Evolutionary conservation across 1,284 basidiomycete genomes (phyloP), one percentile per base, ranked within the genome.

Genomic region (Cutaneotrichosporon sp.): DNA sequence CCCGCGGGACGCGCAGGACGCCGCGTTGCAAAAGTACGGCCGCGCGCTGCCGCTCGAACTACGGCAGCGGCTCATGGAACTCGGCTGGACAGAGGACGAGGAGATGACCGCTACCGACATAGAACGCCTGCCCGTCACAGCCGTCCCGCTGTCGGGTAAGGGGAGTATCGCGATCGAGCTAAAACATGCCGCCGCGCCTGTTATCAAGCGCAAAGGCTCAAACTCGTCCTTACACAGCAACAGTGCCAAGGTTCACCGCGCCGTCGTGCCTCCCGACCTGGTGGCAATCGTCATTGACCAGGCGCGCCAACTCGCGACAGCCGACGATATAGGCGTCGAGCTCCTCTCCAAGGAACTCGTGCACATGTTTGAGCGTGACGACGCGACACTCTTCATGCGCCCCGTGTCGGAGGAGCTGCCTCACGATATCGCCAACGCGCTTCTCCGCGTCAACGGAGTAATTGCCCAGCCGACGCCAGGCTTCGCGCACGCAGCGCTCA

Each of bases 351-450:
- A 85, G 34, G 84, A 83, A 52, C 77, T 86, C 5, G 72, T 90
- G 22, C 69, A 88, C n/a, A 86, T 90, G 65, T 77, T 89, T 38
- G 89, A 91, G 85, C 84, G 89, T 30, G 89, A 90, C 70, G 90
- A 92, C 70, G 86, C 89, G 2, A 26, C 32, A 0, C 81, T 83
- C 21, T 80, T 89, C 8, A 79, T 90, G 16, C 82, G 86, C 14
- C 85, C 88, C 5, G 80, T 87, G 16, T 82, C 89, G 59, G 88
- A 90, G 66, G 76, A 83, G 16, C 79, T 91, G 8, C 81, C 83
- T 2, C 84, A 83, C 7, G 83, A 86, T 42, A 81, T 84, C 14
- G 79, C 80, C 22, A 83, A 83, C 51, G 76, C 52, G 84, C 86
- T 31, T 79, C 85, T 51, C 75, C 83, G 5, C 81, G 83, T 51